Percentiles rank a stretch among this genome's conserved stretches.
Conservation (phyloP, 495 filamentous ascomycete genomes). For the Daldinia childiae region DNA sequence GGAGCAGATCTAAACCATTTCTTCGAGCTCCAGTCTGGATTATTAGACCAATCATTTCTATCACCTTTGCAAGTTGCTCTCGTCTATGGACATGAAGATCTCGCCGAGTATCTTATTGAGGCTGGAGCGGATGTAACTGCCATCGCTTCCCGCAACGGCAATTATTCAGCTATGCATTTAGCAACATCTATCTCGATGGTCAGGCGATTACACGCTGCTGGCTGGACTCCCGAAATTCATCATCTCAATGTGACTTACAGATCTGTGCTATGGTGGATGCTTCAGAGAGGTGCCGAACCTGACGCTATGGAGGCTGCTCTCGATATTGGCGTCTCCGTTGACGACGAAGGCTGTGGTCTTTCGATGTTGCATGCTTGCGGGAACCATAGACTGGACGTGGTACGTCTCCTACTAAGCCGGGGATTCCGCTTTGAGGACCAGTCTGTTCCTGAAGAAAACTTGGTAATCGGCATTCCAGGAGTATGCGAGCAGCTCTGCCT, state of each 20-base stretch:
- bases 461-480: not conserved
- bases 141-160: not conserved
- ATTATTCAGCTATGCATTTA: slow-evolving; percentile 10
- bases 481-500: not conserved
- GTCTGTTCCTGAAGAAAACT: not conserved
- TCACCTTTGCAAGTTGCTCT: not conserved
- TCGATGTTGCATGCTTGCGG: slow-evolving; percentile 2
- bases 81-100: not conserved
- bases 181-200: not conserved
- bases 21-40: not conserved
- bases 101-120: not conserved
- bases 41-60: not conserved
- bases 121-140: not conserved
- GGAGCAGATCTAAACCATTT: slow-evolving; percentile 1
- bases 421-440: slow-evolving; percentile 1
- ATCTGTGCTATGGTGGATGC: slow-evolving; percentile 4
- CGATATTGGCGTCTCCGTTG: not conserved
- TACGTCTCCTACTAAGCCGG: not conserved
- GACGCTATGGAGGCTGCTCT: not conserved
- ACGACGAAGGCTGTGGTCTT: not conserved
- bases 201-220: not conserved
- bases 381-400: not conserved
- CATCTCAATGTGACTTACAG: not conserved
- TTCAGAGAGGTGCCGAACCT: not conserved
- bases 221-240: not conserved